Evolutionary conservation across 2,329 filamentous ascomycete species (phyloP), one percentile per base, ranked within the genome.

Genomic region (Chaetomiaceae sp.): DNA sequence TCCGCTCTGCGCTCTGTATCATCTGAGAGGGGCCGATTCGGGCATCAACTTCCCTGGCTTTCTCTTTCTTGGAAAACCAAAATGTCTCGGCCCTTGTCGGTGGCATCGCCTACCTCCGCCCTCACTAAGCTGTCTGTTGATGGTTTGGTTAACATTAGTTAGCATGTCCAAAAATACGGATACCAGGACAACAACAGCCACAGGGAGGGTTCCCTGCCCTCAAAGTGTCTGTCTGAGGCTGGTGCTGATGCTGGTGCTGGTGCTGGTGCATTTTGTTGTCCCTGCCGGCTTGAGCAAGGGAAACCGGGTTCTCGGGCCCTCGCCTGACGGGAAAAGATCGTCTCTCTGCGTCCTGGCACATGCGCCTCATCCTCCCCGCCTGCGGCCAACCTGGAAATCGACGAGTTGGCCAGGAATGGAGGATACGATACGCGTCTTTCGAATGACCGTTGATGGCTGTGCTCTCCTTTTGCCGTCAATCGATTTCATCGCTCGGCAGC

Each of bases 51-150:
- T 27, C 25, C 25, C 25, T 27, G 25, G 25, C 25, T 27, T n/a
- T n/a, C n/a, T n/a, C n/a, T 35, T 33, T 21, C 30, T 14, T 42
- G 27, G 37, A 39, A 9, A 16, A 9, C n/a, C 27, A 25, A 16
- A 31, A 38, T 46, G 46, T 49, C 42, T 53, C 46, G 51, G 51
- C 46, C 46, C n/a, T n/a, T 48, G 50, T 48, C 44, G 39, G 44
- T 48, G 39, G 50, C 44, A 44, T 48, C 30, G 10, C 2, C 30
- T 33, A 12, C 12, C 30, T 33, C 10, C 5, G 30, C 14, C 30
- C 30, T 33, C 30, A 33, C 12, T 12, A 10, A n/a, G 14, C 8
- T 40, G 12, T 25, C 14, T 47, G 35, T 47, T 31, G n/a, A n/a
- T n/a, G n/a, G n/a, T n/a, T n/a, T n/a, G n/a, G n/a, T n/a, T n/a